Evolutionary conservation across 176 grass and related monocot genomes (phyloP).

Genomic region (Tillandsia fasciculata): DNA sequence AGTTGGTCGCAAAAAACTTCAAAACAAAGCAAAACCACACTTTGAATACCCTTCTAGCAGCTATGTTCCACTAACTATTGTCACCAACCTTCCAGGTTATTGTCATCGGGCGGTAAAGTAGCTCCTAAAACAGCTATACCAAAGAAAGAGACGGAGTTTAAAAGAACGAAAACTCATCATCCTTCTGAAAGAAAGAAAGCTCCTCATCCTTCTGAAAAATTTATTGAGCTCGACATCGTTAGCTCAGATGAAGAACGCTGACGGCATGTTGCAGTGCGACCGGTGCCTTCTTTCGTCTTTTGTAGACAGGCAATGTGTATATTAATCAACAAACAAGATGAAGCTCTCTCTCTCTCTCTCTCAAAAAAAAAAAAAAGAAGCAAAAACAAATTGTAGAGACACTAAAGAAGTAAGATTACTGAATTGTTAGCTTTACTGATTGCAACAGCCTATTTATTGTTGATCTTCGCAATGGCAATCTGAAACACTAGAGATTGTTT

Average conservation of each 20-base stretch:
- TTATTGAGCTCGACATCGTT: conserved; percentile 57
- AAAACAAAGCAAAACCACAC: neutral
- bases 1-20: too few relatives aligned
- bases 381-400: too few relatives aligned
- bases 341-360: neutral
- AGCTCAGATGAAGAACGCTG: conserved; percentile 80
- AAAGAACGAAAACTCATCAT: conserved; percentile 40
- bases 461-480: too few relatives aligned
- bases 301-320: neutral
- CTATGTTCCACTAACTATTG: neutral
- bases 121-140: conserved; percentile 12
- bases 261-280: neutral
- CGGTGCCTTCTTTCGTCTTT: neutral
- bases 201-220: conserved; percentile 35
- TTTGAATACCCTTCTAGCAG: neutral
- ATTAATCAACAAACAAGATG: neutral
- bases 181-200: conserved; percentile 36
- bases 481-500: too few relatives aligned
- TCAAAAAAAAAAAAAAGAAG: too few relatives aligned
- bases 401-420: too few relatives aligned
- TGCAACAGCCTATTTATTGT: too few relatives aligned
- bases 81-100: conserved; percentile 24
- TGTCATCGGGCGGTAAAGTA: conserved; percentile 23
- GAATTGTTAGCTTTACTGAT: too few relatives aligned
- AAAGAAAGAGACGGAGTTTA: conserved; percentile 37